phyloP scores from a whole-genome alignment of 2,329 filamentous ascomycete genomes.

The Colletotrichum sublineola region DNA sequence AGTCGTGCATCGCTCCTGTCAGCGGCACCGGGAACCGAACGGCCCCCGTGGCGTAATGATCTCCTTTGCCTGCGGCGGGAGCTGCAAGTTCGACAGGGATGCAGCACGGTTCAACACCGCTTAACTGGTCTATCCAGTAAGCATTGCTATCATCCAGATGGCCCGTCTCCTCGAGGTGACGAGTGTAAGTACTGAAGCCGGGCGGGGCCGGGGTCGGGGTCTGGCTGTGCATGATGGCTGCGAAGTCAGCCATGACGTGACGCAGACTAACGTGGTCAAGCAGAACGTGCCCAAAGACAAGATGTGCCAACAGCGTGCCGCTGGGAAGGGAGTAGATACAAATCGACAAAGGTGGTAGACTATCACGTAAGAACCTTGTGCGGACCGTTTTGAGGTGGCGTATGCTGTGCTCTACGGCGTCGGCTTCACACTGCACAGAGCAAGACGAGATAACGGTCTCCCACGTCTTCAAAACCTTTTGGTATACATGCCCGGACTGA shows the following conservation, averaged over 20 bases:
- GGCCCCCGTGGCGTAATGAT: background rate
- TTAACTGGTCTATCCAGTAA: slow-evolving; percentile 12
- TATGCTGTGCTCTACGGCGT: background rate
- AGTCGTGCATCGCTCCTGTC: background rate
- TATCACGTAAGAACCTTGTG: background rate
- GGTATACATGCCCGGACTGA: slow-evolving; percentile 50
- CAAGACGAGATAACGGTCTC: slow-evolving; percentile 25
- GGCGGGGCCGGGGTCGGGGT: background rate
- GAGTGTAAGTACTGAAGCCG: slow-evolving; percentile 5
- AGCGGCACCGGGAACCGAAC: slow-evolving; percentile 7
- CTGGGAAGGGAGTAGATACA: background rate
- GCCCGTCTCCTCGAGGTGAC: background rate
- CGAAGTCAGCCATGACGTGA: slow-evolving; percentile 22
- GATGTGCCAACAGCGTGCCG: background rate
- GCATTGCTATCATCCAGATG: background rate
- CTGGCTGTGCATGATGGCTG: background rate
- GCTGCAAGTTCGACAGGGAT: background rate
- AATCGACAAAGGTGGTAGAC: background rate
- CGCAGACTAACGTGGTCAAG: slow-evolving; percentile 36
- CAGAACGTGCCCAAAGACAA: slow-evolving; percentile 21
- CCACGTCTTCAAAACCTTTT: slow-evolving; percentile 50
- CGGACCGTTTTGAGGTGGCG: slow-evolving; percentile 11
- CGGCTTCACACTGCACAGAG: slow-evolving; percentile 46
- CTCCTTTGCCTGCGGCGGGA: no score
- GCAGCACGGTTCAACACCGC: background rate